Evolutionary conservation across 225 moss, liverwort and hornwort genomes (phyloP), one percentile per base, ranked within the genome.

Genomic region (Climacium dendroides): DNA sequence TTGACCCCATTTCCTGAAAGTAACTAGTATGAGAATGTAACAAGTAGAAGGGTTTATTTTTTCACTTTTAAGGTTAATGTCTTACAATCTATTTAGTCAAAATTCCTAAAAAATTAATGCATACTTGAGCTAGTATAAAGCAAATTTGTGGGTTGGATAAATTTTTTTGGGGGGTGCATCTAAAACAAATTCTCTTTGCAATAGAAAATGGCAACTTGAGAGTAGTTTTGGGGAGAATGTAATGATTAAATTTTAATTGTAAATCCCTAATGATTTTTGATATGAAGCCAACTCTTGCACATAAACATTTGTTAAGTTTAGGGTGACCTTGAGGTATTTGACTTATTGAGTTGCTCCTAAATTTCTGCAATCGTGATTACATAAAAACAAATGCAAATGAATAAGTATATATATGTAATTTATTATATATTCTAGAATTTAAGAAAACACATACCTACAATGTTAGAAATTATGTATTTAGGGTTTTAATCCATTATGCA

Each of bases 81-180:
- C 16, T 54, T 4, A n/a, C 3, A 24, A 24, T 15, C 15, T 6
- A 24, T n/a, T 2, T 3, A 6, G 0, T 54, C 4, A 24, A 34
- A 24, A 3, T 24, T 24, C 15, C 0, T n/a, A 0, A 35, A 53
- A 76, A n/a, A 53, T 5, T 1, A 5, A 75, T 0, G 0, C 5
- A 23, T 23, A 15, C 4, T 14, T 35, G 3, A 76, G 13, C 2
- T 24, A 24, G 2, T 53, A 1, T n/a, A 2, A 6, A 24, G 1
- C 9, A n/a, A 76, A 54, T 54, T 76, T 75, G 14, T 2, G 0
- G 1, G 2, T 47, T 73, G 6, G 17, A 28, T 29, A 17, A 29
- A 0, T 0, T 5, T 5, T 7, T 7, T 19, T n/a, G n/a, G n/a
- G 2, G 0, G 4, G 4, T 13, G 14, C 8, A 7, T 22, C 22